phyloP scores from a whole-genome alignment of 495 filamentous ascomycete genomes.

The Cryomyces antarcticus region DNA sequence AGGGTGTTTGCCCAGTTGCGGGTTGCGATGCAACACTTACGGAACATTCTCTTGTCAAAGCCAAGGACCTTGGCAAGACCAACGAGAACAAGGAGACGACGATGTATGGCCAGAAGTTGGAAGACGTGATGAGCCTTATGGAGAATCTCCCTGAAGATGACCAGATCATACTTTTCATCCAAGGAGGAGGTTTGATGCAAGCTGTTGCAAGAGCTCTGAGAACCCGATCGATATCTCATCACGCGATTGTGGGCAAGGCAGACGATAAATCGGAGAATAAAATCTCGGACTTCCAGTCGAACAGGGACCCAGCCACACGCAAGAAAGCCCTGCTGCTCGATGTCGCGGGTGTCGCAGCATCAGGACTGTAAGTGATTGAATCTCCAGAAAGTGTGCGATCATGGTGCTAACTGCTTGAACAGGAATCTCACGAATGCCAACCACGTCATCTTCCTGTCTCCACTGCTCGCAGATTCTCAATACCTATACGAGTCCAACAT shows the following conservation, averaged over 20 bases:
- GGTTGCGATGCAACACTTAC: slow-evolving; percentile 17
- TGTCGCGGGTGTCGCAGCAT: slow-evolving; percentile 38
- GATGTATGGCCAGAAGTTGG: slow-evolving; percentile 12
- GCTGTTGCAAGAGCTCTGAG: slow-evolving; percentile 17
- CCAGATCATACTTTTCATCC: slow-evolving; percentile 22
- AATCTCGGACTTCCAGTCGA: no score
- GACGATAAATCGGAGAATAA: slow-evolving; percentile 16
- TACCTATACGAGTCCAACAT: slow-evolving; percentile 37
- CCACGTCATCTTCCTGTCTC: slow-evolving; percentile 56
- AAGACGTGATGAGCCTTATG: slow-evolving; percentile 10
- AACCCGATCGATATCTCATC: slow-evolving; percentile 16
- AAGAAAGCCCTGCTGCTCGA: slow-evolving; percentile 45
- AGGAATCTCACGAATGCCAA: slow-evolving; percentile 60
- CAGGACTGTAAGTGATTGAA: slow-evolving; percentile 38
- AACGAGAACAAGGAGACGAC: slow-evolving; percentile 10
- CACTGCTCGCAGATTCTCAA: slow-evolving; percentile 32
- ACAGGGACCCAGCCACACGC: background rate
- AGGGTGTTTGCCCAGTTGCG: slow-evolving; percentile 13
- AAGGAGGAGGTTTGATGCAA: slow-evolving; percentile 9
- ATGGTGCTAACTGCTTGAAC: background rate
- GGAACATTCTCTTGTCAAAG: background rate
- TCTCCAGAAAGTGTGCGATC: background rate
- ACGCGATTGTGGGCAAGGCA: slow-evolving; percentile 12
- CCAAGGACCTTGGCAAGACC: no score
- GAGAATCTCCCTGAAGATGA: slow-evolving; percentile 10